Evolutionary conservation across 2,329 filamentous ascomycete genomes (phyloP), one percentile per base, ranked within the genome.

Genomic region (Ilyonectria mors-panacis): DNA sequence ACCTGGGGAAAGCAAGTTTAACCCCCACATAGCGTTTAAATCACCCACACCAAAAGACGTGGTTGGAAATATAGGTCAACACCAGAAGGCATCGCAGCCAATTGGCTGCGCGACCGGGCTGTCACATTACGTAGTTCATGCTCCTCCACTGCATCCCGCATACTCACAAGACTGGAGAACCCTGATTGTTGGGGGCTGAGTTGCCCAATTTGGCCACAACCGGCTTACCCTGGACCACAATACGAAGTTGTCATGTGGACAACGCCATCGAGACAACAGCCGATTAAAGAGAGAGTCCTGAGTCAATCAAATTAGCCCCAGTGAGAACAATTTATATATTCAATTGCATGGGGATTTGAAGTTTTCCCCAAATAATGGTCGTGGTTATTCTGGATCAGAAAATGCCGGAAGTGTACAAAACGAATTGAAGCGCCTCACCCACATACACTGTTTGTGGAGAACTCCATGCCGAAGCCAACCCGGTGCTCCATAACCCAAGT

Each of bases 201-300:
- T 23, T 39, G 26, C 42, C 19, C 30, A 56, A 42, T 60, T 56
- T 65, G 56, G 60, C 63, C 51, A 21, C 21, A 17, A 2, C 15
- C 19, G 15, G 53, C 63, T 57, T 67, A 67, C 65, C 65, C 65
- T 67, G 55, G 60, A 67, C 60, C 44, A 6, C 42, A 33, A 33
- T 7, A 6, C 28, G 17, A 19, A 17, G 30, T 4, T 8, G 48
- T 62, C 64, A 66, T 63, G 54, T 66, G 64, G 47, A 17, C 47
- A 54, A 28, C 53, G 19, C 23, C 9, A 35, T 44, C 33, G 21
- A 44, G 23, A 44, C 50, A 51, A 12, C 13, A 23, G 9, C 6
- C 15, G 4, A 17, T 13, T n/a, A 35, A 35, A 39, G 37, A 39
- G 37, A 15, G 37, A 39, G 6, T 39, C 6, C 17, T 15, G 13